Evolutionary conservation across 2,329 filamentous ascomycete genomes (phyloP), one percentile per base, ranked within the genome.

Genomic region (Talaromyces sp.): DNA sequence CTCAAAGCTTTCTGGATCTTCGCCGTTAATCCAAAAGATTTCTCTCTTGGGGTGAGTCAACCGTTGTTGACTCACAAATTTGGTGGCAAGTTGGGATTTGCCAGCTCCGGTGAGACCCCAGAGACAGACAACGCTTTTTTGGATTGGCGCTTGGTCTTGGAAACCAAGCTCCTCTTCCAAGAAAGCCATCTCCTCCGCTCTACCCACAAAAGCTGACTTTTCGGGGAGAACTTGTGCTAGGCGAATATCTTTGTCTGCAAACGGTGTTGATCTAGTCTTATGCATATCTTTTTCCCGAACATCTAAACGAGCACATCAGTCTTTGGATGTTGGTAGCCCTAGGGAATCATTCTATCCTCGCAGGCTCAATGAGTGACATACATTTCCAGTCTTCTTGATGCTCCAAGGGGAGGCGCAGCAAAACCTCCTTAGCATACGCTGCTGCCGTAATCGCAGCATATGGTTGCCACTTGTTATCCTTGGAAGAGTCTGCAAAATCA

Each of bases 121-220:
- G 4, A 43, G n/a, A 43, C 39, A n/a, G 39, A n/a, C 39, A 43
- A 43, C 39, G 17, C 39, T 43, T 17, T 43, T 43, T 43, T 43
- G 39, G n/a, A 43, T 43, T 9, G 39, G 39, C 6, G 17, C 15
- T 43, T 43, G 39, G 2, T 43, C 17, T n/a, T 4, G 39, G 39
- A 43, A 43, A 43, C 39, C 39, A n/a, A 43, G 39, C n/a, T 43
- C 39, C 39, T n/a, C 17, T 43, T 43, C 39, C 17, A 43, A 17
- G 11, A 43, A 43, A 11, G 39, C 39, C 39, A 43, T n/a, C 17
- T 54, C 50, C n/a, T 54, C 27, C n/a, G 10, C 10, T 54, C 50
- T 54, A 25, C 50, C 50, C 17, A 54, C 19, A 31, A 54, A 54
- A 33, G 50, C 25, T n/a, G 50, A 54, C 50, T 54, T 54, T 54